Evolutionary conservation across 495 filamentous ascomycete species (phyloP), one percentile per base, ranked within the genome.

Genomic region (Chaetomium tenue): DNA sequence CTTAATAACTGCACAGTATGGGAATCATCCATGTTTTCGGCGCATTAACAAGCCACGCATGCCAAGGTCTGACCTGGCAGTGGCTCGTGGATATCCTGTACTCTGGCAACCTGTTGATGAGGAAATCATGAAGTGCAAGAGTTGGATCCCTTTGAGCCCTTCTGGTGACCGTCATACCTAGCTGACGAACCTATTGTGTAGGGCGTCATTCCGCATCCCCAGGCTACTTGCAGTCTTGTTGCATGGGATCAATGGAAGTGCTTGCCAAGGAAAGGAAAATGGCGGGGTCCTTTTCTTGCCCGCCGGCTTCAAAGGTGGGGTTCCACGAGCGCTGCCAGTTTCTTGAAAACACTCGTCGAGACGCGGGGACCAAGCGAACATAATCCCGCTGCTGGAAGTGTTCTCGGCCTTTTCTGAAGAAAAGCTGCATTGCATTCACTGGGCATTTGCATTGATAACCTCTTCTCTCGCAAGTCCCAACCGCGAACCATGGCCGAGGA

Each of bases 401-500:
- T n/a, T 58, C 26, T 28, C 56, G 22, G 16, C 28, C 11, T 22
- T 22, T 30, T 18, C 25, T 33, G 11, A 30, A 16, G 16, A 28
- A 47, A 4, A 28, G 25, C 30, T 15, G 46, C 26, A 15, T n/a
- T 9, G 39, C 15, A 23, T 18, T 25, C 11, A 15, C 7, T 25
- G 13, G 42, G 42, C 18, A 39, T 28, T 22, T 40, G 30, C 57
- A 33, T 48, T 48, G 40, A 55, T 16, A 53, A 52, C 30, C 20
- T 33, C n/a, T 18, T 33, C n/a, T 12, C 20, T 15, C 26, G n/a
- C n/a, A n/a, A n/a, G 47, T 30, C 26, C 44, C 20, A 26, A 64
- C 15, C 54, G 39, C 25, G 26, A 63, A 59, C 47, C 66, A 81
- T 79, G 78, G 75, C 75, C 57, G 72, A 69, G 51, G 67, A 74